These are phyloP conservation scores for Sicyos baderoa DNA, from an alignment of 306 rosid genomes.

Conservation along the genomic window DNA sequence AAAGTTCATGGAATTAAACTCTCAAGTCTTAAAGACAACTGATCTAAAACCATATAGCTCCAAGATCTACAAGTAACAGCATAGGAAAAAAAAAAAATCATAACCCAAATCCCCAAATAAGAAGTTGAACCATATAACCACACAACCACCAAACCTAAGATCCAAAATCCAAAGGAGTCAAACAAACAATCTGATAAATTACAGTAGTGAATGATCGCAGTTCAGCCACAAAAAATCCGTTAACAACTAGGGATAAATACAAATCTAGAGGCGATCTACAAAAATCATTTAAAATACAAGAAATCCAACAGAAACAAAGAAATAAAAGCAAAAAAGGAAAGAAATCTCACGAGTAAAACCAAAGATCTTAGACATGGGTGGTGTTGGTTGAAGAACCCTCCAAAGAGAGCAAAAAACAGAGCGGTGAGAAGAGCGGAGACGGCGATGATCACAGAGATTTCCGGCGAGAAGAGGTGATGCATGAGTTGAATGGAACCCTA, in stretches of 20 bases:
- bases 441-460: constrained; percentile 19
- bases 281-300: neutral
- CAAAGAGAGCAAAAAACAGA: constrained; percentile 52
- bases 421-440: constrained; percentile 29
- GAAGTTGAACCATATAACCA: neutral
- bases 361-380: constrained; percentile 72
- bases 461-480: constrained; percentile 32
- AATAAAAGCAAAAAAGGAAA: neutral
- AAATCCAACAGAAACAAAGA: constrained; percentile 8
- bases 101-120: neutral
- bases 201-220: neutral
- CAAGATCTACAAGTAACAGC: neutral
- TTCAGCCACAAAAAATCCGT: too few species aligned
- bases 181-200: neutral
- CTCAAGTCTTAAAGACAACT: neutral
- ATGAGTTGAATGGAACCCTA: constrained; percentile 33
- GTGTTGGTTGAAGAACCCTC: constrained; percentile 29
- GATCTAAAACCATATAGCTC: neutral
- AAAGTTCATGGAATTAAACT: neutral
- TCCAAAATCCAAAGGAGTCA: neutral
- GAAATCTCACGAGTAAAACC: constrained; percentile 60
- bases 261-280: neutral
- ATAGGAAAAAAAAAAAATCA: neutral
- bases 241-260: neutral
- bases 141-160: neutral